Percentiles rank a stretch among this genome's conserved stretches.
phyloP scores from a whole-genome alignment of 208 protist genomes.

The Acanthamoeba divionensis region DNA sequence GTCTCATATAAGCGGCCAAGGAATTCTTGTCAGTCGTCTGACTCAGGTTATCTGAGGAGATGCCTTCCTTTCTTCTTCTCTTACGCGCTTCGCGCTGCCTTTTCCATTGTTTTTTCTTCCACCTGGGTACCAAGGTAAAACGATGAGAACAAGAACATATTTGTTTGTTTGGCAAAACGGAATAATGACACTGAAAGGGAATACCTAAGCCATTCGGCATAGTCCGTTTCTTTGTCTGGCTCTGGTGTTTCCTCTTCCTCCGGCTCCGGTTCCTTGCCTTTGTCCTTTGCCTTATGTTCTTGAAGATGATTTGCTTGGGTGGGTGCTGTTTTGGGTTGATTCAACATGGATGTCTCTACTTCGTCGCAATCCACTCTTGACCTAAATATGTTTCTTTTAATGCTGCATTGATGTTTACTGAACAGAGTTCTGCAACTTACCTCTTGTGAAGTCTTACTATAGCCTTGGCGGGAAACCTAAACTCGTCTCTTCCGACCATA shows the following conservation, averaged over 20 bases:
- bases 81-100: conserved; percentile 8
- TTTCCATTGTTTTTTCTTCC: conserved; percentile 68
- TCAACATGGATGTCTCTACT: no score
- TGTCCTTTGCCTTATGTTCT: not conserved
- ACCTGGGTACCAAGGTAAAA: not conserved
- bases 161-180: not conserved
- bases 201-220: not conserved
- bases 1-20: not conserved
- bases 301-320: conserved; percentile 40
- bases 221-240: not conserved
- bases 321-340: not conserved
- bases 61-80: conserved; percentile 10
- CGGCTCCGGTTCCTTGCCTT: not conserved
- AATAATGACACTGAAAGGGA: no score
- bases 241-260: conserved; percentile 23
- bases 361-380: not conserved
- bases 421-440: not conserved
- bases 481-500: not conserved
- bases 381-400: not conserved
- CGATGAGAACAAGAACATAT: not conserved
- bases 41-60: no score
- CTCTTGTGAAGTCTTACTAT: conserved; percentile 46
- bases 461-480: conserved; percentile 20
- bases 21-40: no score
- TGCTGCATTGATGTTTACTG: not conserved